Conservation (phyloP, 139 green algal genomes). For the Astrephomene gubernaculifera region DNA sequence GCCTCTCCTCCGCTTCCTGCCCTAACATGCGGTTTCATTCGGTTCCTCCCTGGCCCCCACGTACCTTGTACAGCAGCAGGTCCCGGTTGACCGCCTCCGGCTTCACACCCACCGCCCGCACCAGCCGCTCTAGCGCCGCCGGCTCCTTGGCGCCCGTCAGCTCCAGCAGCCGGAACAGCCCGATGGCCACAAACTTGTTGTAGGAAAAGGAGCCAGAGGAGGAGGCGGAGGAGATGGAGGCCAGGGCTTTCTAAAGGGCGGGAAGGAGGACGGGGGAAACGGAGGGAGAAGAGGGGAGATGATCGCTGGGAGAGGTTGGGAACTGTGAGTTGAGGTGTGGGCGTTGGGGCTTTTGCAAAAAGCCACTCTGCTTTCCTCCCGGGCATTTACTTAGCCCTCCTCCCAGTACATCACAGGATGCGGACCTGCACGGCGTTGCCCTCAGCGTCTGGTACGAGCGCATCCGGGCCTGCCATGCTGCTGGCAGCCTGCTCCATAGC, state of each 20-base stretch:
- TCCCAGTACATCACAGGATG: background rate
- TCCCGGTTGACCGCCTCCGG: conserved; percentile 86
- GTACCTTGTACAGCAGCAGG: conserved; percentile 92
- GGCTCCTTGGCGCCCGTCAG: conserved; percentile 91
- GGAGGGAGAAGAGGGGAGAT: background rate
- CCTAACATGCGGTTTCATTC: too few relatives aligned
- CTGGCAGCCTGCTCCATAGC: conserved; percentile 70
- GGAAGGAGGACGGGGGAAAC: background rate
- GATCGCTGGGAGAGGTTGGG: background rate
- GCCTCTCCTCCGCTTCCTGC: too few relatives aligned
- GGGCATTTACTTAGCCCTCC: background rate
- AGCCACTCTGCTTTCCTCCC: too few relatives aligned
- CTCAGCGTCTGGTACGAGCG: conserved; percentile 62
- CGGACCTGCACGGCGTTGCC: conserved; percentile 70
- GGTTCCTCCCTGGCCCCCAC: too few relatives aligned
- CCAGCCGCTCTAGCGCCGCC: conserved; percentile 81
- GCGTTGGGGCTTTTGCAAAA: background rate
- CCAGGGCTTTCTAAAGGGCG: conserved; percentile 74
- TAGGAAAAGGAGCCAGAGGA: conserved; percentile 79
- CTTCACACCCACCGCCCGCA: conserved; percentile 79
- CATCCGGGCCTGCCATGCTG: conserved; percentile 47
- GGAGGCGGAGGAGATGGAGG: conserved; percentile 61
- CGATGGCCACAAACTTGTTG: conserved; percentile 95
- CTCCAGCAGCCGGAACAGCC: conserved; percentile 92
- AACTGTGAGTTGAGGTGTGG: background rate